Percentiles rank a stretch among this genome's conserved stretches.
phyloP scores from a whole-genome alignment of 2,329 filamentous ascomycete genomes.

The Monosporascus sp. region DNA sequence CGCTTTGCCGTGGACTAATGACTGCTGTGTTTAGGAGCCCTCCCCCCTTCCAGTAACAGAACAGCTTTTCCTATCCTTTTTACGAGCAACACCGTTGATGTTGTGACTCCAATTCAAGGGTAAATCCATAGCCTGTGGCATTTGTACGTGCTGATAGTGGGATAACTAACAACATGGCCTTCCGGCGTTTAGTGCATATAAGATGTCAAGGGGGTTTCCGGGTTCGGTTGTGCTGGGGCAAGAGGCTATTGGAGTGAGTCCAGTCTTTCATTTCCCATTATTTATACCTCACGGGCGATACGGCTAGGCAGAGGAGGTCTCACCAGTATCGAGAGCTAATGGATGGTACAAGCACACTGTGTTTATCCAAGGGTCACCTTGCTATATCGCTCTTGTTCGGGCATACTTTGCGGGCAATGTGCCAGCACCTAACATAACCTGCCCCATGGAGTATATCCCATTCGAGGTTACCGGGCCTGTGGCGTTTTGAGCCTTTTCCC shows the following conservation, averaged over 20 bases:
- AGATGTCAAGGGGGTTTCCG: conserved; percentile 23
- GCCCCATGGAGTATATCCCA: conserved; percentile 24
- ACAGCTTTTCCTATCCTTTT: conserved; percentile 34
- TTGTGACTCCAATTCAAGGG: conserved; percentile 30
- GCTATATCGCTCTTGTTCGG: conserved; percentile 31
- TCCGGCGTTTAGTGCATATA: conserved; percentile 13
- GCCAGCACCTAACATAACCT: conserved; percentile 26
- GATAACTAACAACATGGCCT: conserved; percentile 2
- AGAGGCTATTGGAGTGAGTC: conserved; percentile 29
- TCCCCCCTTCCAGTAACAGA: conserved; percentile 1
- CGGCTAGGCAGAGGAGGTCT: conserved; percentile 12
- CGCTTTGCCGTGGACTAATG: too few species aligned
- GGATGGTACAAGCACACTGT: conserved; percentile 15
- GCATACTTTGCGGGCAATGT: conserved; percentile 29
- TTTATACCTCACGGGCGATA: conserved; percentile 9
- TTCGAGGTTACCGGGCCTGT: conserved; percentile 5
- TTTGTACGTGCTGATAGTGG: background rate
- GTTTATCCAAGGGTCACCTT: conserved; percentile 22
- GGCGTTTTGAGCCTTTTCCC: too few species aligned
- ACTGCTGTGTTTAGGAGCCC: too few species aligned
- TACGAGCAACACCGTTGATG: conserved; percentile 32
- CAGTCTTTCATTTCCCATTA: background rate
- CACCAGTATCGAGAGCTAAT: too few species aligned
- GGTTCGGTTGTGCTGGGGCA: conserved; percentile 25
- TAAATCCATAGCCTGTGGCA: conserved; percentile 12